These are phyloP conservation scores for Aspergillus mulundensis DNA, from an alignment of 495 filamentous ascomycete species.

Conservation along the genomic window DNA sequence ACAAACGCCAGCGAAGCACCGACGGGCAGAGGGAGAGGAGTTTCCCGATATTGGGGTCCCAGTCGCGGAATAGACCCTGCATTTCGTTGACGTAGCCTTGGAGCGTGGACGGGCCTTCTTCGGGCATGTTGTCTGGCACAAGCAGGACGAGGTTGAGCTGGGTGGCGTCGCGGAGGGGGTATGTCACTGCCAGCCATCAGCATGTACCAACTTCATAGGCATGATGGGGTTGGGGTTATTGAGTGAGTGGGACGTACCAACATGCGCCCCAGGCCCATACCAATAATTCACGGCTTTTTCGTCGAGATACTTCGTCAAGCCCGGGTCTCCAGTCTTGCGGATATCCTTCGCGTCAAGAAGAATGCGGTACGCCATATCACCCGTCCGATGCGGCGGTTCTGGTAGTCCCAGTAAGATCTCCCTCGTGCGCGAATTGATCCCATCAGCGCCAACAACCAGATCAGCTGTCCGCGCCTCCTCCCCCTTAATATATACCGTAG, in stretches of 20 bases:
- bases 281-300: slow-evolving; percentile 64
- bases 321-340: slow-evolving; percentile 31
- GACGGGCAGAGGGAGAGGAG: slow-evolving; percentile 34
- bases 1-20: slow-evolving; percentile 62
- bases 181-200: slow-evolving; percentile 42
- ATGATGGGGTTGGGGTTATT: too few species aligned
- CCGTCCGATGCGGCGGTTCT: slow-evolving; percentile 50
- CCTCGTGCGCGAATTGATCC: slow-evolving; percentile 43
- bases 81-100: slow-evolving; percentile 62
- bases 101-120: slow-evolving; percentile 34
- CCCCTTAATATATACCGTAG: slow-evolving; percentile 14
- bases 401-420: slow-evolving; percentile 32
- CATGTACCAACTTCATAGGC: too few species aligned
- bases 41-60: slow-evolving; percentile 47
- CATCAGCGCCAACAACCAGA: slow-evolving; percentile 55
- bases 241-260: slow-evolving; percentile 30
- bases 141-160: slow-evolving; percentile 65
- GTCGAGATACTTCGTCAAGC: slow-evolving; percentile 43
- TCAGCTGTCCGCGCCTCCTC: slow-evolving; percentile 41
- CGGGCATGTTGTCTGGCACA: slow-evolving; percentile 64
- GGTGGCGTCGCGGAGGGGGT: slow-evolving; percentile 52
- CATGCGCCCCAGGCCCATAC: slow-evolving; percentile 60
- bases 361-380: slow-evolving; percentile 65
- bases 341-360: slow-evolving; percentile 44
- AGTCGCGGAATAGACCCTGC: slow-evolving; percentile 53